A percentile compares a stretch with the other conserved stretches of the same genome.
Evolutionary conservation across 2,329 filamentous ascomycete genomes (phyloP).

Genomic region (Phialophora verrucosa): DNA sequence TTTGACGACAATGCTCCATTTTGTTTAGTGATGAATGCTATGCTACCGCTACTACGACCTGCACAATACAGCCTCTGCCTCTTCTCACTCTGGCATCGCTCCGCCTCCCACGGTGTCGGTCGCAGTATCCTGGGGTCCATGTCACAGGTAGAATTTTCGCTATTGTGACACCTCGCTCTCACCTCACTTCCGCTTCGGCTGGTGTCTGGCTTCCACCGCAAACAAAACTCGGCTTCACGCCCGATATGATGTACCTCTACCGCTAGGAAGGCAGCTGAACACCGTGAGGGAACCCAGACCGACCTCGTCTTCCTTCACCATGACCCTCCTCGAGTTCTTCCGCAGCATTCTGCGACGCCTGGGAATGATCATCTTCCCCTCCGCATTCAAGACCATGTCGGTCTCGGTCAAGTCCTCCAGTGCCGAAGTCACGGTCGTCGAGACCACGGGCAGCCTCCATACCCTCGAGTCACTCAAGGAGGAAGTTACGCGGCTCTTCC

Average conservation of each 20-base stretch:
- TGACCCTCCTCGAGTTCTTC: conserved; percentile 37
- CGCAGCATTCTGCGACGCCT: conserved; percentile 41
- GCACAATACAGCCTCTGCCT: conserved; percentile 3
- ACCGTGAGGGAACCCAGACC: conserved; percentile 6
- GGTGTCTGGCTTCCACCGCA: conserved; percentile 4
- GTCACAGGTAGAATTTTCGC: conserved; percentile 26
- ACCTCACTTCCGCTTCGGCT: conserved; percentile 5
- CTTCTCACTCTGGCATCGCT: conserved; percentile 8
- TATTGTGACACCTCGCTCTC: conserved; percentile 25
- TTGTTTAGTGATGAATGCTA: conserved; percentile 16
- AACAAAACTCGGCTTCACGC: conserved; percentile 27
- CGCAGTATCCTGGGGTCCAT: conserved; percentile 19
- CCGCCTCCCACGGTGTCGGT: conserved; percentile 13
- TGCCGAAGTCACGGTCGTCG: conserved; percentile 31
- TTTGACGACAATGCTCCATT: neutral
- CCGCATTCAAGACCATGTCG: conserved; percentile 35
- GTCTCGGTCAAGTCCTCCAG: conserved; percentile 31
- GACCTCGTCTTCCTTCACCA: conserved; percentile 15
- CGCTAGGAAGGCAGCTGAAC: conserved; percentile 18
- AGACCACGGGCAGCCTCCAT: conserved; percentile 24
- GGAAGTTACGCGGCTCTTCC: conserved; percentile 45
- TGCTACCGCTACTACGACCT: conserved; percentile 33
- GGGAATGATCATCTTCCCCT: conserved; percentile 50
- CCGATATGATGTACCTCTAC: conserved; percentile 27
- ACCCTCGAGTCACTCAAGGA: conserved; percentile 45